phyloP scores from a whole-genome alignment of 192 early-diverging fungal genomes.

The Backusella westeae region DNA sequence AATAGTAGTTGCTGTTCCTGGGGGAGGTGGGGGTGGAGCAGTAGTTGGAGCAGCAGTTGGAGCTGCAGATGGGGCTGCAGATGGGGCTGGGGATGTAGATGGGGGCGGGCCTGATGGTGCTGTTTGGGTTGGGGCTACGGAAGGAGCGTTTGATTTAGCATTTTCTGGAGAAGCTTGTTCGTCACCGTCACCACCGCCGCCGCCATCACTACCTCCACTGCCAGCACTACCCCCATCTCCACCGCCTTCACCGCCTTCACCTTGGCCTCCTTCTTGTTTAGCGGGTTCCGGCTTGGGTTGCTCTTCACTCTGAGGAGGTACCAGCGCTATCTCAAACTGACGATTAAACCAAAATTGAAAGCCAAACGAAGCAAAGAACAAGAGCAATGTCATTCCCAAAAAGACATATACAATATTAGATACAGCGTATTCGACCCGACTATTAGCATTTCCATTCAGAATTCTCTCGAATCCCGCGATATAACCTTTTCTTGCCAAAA shows the following conservation, averaged over 20 bases:
- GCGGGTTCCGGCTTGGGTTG: neutral
- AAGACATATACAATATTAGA: neutral
- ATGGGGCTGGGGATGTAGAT: neutral
- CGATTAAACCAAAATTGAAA: neutral
- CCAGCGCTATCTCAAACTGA: slow-evolving; percentile 8
- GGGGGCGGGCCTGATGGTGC: neutral
- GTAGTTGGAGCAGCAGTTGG: neutral
- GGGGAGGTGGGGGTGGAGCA: neutral
- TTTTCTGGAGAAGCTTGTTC: neutral
- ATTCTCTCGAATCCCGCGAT: neutral
- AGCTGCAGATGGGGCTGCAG: neutral
- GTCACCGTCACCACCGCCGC: neutral
- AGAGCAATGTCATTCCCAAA: neutral
- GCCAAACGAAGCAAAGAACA: slow-evolving; percentile 8
- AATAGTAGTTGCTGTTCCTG: slow-evolving; percentile 17
- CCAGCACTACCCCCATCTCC: neutral
- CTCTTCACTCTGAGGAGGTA: neutral
- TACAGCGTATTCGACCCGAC: neutral
- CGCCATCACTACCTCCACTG: neutral
- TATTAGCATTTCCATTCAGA: neutral
- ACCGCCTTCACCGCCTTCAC: neutral
- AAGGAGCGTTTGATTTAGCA: neutral
- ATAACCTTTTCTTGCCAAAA: neutral
- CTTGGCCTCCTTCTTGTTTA: neutral
- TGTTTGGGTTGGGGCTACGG: too few relatives aligned